A percentile compares a stretch with the other conserved stretches of the same genome.
Evolutionary conservation across 2,329 filamentous ascomycete genomes (phyloP).

Genomic region (Penicillium nordicum): DNA sequence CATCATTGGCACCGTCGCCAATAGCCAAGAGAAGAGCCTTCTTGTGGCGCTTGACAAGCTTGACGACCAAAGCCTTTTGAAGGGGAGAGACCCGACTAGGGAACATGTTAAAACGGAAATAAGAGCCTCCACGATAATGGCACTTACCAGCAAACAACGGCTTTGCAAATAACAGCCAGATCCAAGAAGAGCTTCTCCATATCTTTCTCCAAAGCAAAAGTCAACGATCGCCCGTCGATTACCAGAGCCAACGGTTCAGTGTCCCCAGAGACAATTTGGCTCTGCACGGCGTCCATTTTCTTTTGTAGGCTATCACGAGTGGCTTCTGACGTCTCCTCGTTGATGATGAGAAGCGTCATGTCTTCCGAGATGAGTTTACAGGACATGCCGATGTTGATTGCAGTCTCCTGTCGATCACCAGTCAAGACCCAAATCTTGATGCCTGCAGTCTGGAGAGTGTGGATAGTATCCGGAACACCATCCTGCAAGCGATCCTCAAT

Average conservation of each 20-base stretch:
- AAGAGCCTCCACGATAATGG: not conserved
- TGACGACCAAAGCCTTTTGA: conserved; percentile 95
- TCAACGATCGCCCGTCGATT: conserved; percentile 94
- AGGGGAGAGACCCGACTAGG: conserved; percentile 86
- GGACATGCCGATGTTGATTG: conserved; percentile 99
- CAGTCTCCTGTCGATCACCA: conserved; percentile 95
- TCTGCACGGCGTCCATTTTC: conserved; percentile 86
- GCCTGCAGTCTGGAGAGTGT: conserved; percentile 90
- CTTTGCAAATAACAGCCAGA: conserved; percentile 91
- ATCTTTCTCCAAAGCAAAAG: conserved; percentile 87
- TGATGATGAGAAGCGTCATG: conserved; percentile 95
- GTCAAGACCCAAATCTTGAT: conserved; percentile 99
- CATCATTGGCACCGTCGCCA: conserved; percentile 95
- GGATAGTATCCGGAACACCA: conserved; percentile 95
- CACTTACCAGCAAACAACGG: conserved; percentile 81
- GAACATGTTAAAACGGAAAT: conserved; percentile 10
- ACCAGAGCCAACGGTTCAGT: conserved; percentile 84
- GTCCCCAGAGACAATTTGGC: conserved; percentile 62
- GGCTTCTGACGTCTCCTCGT: conserved; percentile 75
- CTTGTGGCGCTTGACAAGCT: conserved; percentile 92
- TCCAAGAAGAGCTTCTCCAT: conserved; percentile 92
- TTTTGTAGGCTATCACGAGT: conserved; percentile 89
- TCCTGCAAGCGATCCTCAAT: conserved; percentile 97
- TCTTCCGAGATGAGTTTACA: conserved; percentile 98
- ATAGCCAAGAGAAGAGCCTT: conserved; percentile 92